Evolutionary conservation across 257 asterid species (phyloP), one percentile per base, ranked within the genome.

Genomic region (Sherardia arvensis): DNA sequence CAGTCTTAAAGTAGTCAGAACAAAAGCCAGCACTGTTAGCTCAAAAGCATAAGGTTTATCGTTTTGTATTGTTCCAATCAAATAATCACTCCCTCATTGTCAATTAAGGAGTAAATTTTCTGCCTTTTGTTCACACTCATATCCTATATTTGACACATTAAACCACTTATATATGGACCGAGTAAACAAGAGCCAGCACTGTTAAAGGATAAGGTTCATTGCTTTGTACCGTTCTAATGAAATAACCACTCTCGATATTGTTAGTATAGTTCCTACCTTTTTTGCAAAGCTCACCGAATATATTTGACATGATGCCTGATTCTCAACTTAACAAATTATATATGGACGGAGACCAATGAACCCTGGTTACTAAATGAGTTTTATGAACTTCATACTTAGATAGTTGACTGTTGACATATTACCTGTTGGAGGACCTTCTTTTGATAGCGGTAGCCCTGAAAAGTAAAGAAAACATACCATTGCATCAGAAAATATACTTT

Each of bases 371-470:
- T 32, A n/a, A n/a, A n/a, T n/a, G 23, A 36, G 15, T 21, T 58
- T 38, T 57, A 7, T 22, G 12, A 40, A 43, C n/a, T 47, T 61
- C 17, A 26, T 26, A 9, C 25, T 6, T 22, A 36, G 11, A 62
- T 33, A 38, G 53, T 55, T 32, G n/a, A n/a, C n/a, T n/a, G n/a
- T n/a, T n/a, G 53, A 22, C 56, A 25, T 34, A 21, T 53, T 83
- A 87, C 97, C 95, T 87, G 96, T 74, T 81, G 85, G 69, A 90
- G 91, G 77, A 87, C 87, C 61, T 78, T 85, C 87, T 85, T 87
- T 66, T 87, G 96, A 71, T 90, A 90, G 69, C 91, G 85, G 70
- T 87, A 87, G 55, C 97, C 97, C 97, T 90, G 80, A 23, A 28
- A 72, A 65, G 68, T 43, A 65, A 73, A 60, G 64, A 33, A 34